Evolutionary conservation across 2,329 filamentous ascomycete genomes (phyloP), one percentile per base, ranked within the genome.

Genomic region (Fusarium oxysporum): DNA sequence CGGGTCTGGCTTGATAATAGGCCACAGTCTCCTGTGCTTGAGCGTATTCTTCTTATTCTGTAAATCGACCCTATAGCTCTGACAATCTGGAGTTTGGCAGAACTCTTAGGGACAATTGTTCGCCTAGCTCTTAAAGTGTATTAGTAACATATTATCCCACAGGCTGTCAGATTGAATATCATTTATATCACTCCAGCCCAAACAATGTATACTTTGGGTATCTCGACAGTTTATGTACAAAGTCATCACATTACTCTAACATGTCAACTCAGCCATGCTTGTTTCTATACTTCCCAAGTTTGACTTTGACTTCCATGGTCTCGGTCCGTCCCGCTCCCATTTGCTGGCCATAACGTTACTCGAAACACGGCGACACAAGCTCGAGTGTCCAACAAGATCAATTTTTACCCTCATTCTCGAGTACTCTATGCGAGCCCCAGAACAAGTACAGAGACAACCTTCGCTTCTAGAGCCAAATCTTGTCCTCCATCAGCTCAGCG

Each of bases 381-480:
- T 57, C 40, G 43, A 30, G 41, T 72, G 61, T 74, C 71, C 71
- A 74, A 74, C 71, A 66, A 70, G 57, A 59, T 74, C 60, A 55
- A 72, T 64, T 64, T 53, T 70, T 66, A 58, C 47, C 50, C 68
- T 70, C 55, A 32, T 72, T 70, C 60, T 58, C 35, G 41, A 58
- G 50, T 30, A 60, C 54, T 72, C 50, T 66, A 69, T 66, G 48
- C 47, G 69, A 40, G 48, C 55, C 64, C 61, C 57, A 28, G 68
- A 72, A 74, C 65, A 63, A 72, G 71, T 57, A 54, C 65, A 63
- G 62, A 70, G 62, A 70, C 74, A 75, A 62, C 61, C 32, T 72
- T 74, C 68, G 75, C 76, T 76, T 73, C 74, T 75, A 74, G 70
- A 72, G 66, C 70, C 74, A 72, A 62, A 60, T 70, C 55, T 63